Evolutionary conservation across 495 filamentous ascomycete genomes (phyloP).

Genomic region (Paragyromitra xinjiangensis): DNA sequence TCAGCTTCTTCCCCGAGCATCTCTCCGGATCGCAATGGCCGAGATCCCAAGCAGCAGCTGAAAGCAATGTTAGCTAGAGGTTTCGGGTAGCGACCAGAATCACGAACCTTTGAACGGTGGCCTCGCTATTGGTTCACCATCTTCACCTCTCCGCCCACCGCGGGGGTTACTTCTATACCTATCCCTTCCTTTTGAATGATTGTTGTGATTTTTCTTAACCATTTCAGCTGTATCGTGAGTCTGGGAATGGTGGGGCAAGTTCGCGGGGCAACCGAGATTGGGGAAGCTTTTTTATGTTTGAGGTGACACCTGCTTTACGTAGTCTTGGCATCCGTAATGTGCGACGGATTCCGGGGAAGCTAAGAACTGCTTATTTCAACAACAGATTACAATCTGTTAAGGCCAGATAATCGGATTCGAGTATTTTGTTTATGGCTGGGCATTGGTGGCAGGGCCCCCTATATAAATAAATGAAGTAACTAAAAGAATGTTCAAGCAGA

Average conservation of each 20-base stretch:
- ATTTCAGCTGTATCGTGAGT: conserved; percentile 25
- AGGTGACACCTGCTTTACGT: background rate
- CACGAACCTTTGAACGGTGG: conserved; percentile 56
- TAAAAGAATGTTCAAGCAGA: too few relatives aligned
- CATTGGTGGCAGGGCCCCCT: too few relatives aligned
- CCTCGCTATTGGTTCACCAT: conserved; percentile 27
- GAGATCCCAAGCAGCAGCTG: conserved; percentile 96
- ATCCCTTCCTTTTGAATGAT: conserved; percentile 51
- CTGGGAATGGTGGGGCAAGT: background rate
- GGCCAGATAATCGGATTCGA: too few relatives aligned
- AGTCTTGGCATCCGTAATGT: conserved; percentile 29
- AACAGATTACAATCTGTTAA: background rate
- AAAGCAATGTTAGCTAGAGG: conserved; percentile 56
- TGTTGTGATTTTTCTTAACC: conserved; percentile 55
- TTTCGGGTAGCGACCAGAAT: background rate
- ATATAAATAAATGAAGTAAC: too few relatives aligned
- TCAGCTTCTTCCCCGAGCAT: conserved; percentile 93
- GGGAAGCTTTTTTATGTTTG: background rate
- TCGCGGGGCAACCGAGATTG: conserved; percentile 1
- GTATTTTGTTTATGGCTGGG: too few relatives aligned
- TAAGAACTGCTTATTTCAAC: conserved; percentile 38
- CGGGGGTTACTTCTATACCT: conserved; percentile 41
- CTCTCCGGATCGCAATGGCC: conserved; percentile 97
- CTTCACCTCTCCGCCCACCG: conserved; percentile 30
- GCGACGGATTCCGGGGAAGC: background rate